These are phyloP conservation scores for Pelagomonas calceolata DNA, from an alignment of 108 stramenopile genomes.

Conservation along the genomic window DNA sequence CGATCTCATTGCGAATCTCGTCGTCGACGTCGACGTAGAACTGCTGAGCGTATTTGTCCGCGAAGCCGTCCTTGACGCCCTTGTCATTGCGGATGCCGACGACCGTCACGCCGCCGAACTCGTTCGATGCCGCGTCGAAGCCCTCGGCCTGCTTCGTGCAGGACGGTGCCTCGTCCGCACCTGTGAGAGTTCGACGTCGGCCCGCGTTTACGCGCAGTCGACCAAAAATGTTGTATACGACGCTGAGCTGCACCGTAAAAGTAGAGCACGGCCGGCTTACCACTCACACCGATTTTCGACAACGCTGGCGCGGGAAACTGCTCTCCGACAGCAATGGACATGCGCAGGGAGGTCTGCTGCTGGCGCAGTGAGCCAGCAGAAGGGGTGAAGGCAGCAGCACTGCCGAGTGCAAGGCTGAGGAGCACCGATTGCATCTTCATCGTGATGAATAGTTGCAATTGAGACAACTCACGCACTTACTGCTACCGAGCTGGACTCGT, in stretches of 20 bases:
- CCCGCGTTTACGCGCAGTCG: too few relatives aligned
- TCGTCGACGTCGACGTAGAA: slow-evolving; percentile 12
- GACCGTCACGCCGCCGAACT: not conserved
- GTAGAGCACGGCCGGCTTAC: not conserved
- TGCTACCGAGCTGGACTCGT: too few relatives aligned
- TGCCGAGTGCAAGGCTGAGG: too few relatives aligned
- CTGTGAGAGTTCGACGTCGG: too few relatives aligned
- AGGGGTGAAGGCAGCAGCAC: too few relatives aligned
- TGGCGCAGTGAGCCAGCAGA: too few relatives aligned
- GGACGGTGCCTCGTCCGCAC: slow-evolving; percentile 10
- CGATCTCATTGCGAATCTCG: slow-evolving; percentile 5
- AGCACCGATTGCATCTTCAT: too few relatives aligned
- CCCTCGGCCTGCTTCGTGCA: slow-evolving; percentile 2
- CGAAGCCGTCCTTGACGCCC: slow-evolving; percentile 6
- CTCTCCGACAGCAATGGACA: not conserved
- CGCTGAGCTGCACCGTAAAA: too few relatives aligned
- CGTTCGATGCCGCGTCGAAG: not conserved
- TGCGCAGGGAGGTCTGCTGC: too few relatives aligned
- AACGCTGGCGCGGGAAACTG: not conserved
- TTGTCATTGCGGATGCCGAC: slow-evolving; percentile 8
- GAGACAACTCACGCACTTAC: too few relatives aligned
- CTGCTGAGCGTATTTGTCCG: not conserved
- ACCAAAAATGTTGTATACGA: too few relatives aligned
- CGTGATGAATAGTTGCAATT: too few relatives aligned
- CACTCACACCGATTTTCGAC: not conserved